Base-by-base conservation (phyloP, 1,139 yeast genomes). In the Geotrichum carabidarum region DNA sequence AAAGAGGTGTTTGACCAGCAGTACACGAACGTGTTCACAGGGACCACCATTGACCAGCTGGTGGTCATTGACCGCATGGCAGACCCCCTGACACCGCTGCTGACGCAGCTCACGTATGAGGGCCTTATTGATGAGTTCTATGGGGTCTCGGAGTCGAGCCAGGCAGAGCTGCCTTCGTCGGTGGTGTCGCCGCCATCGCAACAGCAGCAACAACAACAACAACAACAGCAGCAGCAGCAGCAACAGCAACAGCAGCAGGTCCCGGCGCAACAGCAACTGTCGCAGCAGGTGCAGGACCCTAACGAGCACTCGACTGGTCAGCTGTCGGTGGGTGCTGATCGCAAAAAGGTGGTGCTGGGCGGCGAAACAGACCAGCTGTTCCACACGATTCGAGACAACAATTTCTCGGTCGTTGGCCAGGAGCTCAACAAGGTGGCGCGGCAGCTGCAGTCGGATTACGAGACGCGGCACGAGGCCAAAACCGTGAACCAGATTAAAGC, bases 361-460 rank as follows among this genome's bases (percentile, higher is more conserved):
- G 59, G 69, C 2, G 64, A 60, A 6, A 54, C 58, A 15, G 81
- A 77, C 58, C 69, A 68, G 1, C 66, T 80, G 22, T 77, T 78
- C 67, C 68, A 74, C 15, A 74, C 78, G 15, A 73, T 90, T 22
- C 79, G 82, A 60, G 81, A 83, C 65, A 72, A 82, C 56, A 90
- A 90, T 63, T 91, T 93, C 69, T 86, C 95, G 1, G 78, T 83
- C 17, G 84, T 91, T 40, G 97, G 97, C 1, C 78, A 81, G 15
- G 77, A 78, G 37, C 75, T 93, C 46, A 90, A 89, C 67, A 71
- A 74, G 43, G 74, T 83, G 57, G 98, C 98, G 0, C 82, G 82
- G 59, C 73, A 77, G 48, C 74, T 91, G 45, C 95, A 90, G 67
- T 73, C 75, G 7, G 84, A 84, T 63, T 87, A 83, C 64, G 88